Percentiles rank a stretch among this genome's conserved stretches.
Evolutionary conservation across 2,329 filamentous ascomycete species (phyloP).

Genomic region (Exophiala aquamarina): DNA sequence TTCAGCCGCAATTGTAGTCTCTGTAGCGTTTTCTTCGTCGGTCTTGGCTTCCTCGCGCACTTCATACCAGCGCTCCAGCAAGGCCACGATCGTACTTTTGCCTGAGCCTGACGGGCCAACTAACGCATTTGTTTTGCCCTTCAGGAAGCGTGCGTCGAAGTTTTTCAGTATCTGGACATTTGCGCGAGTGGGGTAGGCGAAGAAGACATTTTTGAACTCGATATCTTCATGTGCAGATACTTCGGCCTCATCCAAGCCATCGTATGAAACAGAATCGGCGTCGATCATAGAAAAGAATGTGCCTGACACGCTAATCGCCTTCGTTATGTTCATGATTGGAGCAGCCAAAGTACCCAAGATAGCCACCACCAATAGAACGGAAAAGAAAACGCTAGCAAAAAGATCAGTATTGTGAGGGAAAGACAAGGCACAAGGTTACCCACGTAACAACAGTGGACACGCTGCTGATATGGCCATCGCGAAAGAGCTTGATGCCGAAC

Average conservation of each 20-base stretch:
- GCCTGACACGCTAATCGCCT: slow-evolving; percentile 83
- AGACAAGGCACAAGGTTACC: neutral
- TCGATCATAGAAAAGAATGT: slow-evolving; percentile 77
- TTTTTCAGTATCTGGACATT: slow-evolving; percentile 37
- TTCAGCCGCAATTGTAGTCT: slow-evolving; percentile 1
- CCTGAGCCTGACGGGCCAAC: slow-evolving; percentile 48
- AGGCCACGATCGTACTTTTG: slow-evolving; percentile 46
- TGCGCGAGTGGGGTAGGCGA: slow-evolving; percentile 63
- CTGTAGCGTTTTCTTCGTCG: slow-evolving; percentile 1
- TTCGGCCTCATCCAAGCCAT: slow-evolving; percentile 38
- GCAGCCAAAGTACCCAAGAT: slow-evolving; percentile 36
- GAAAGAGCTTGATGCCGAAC: slow-evolving; percentile 38
- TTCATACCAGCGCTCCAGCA: slow-evolving; percentile 46
- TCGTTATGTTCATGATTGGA: slow-evolving; percentile 37
- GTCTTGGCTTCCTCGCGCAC: slow-evolving; percentile 15
- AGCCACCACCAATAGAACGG: slow-evolving; percentile 43
- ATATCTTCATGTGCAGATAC: slow-evolving; percentile 67
- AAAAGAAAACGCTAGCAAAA: slow-evolving; percentile 36
- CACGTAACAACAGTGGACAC: slow-evolving; percentile 40
- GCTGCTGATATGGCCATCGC: slow-evolving; percentile 34
- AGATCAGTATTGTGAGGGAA: slow-evolving; percentile 3
- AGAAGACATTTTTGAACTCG: slow-evolving; percentile 63
- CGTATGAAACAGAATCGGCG: slow-evolving; percentile 52
- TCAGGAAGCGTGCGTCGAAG: slow-evolving; percentile 35
- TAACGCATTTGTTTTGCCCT: slow-evolving; percentile 43